Evolutionary conservation across 2,329 filamentous ascomycete species (phyloP), one percentile per base, ranked within the genome.

Genomic region (Alternaria brassicicola): DNA sequence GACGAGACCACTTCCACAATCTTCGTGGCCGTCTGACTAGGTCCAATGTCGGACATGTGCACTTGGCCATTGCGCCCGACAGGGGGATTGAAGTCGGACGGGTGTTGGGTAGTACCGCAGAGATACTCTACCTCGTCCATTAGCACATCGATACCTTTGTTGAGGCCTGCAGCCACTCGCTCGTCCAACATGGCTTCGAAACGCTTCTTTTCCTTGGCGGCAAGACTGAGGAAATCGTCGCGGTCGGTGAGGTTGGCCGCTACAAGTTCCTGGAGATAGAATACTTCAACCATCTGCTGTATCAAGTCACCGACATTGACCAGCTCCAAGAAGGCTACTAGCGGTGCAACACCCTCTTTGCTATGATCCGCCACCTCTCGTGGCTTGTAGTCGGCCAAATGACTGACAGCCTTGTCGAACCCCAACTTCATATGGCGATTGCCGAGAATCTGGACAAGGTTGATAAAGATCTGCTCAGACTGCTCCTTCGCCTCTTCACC

Each of bases 171-270:
- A 4, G 95, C 95, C 7, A 99, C 95, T 59, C 92, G 91, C 78
- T 98, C 95, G 73, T 99, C 95, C 1, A 99, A 88, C 90, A 97
- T 97, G 74, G 97, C 93, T 82, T 99, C 95, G 70, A 98, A 99
- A 65, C 92, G 93, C 81, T 97, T 98, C 86, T 99, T 99, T 64
- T 95, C 93, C 68, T 97, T 89, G 30, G 91, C 90, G 0, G 93
- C 92, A 19, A 93, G 90, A 72, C 96, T 92, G 46, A 99, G 83
- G 71, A 99, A 99, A 78, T 99, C 95, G 74, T 96, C 96, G 41
- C 91, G 88, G 74, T 98, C 94, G 1, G 90, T 90, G 52, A 99
- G 88, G 69, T 91, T 91, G 13, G 90, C 86, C 1, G 87, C 86
- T 6, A 93, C 88, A 26, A 99, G 85, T 79, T 99, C 95, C 79